Conservation (phyloP, 192 early-diverging fungal species). For the Blastocladiella britannica region DNA sequence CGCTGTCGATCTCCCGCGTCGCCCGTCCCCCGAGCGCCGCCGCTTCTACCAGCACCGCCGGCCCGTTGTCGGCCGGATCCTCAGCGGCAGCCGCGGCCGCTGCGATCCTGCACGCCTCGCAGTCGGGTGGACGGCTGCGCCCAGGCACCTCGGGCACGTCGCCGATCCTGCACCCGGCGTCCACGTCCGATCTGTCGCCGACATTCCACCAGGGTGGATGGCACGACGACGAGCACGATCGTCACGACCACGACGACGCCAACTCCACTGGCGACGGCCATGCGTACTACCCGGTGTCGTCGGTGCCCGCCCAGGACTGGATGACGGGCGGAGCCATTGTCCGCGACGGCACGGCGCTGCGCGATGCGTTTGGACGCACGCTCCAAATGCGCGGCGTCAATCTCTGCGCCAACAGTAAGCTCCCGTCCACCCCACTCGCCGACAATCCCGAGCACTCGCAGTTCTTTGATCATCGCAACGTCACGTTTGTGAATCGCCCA, state of each 20-base stretch:
- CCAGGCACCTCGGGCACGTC: neutral
- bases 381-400: constrained; percentile 56
- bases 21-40: neutral
- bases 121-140: neutral
- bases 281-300: neutral
- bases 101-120: neutral
- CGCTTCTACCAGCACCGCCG: neutral
- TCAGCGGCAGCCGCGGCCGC: neutral
- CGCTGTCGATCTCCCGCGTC: too few relatives aligned
- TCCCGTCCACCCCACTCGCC: constrained; percentile 47
- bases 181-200: neutral
- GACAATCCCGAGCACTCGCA: constrained; percentile 35
- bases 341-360: constrained; percentile 9
- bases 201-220: too few relatives aligned
- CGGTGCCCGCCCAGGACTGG: neutral
- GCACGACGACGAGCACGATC: neutral
- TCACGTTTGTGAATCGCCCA: constrained; percentile 57
- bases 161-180: neutral
- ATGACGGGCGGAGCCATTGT: neutral
- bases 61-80: neutral
- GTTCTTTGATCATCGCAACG: constrained; percentile 50
- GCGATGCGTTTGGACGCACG: constrained; percentile 30
- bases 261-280: neutral
- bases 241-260: neutral
- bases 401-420: constrained; percentile 51